Percentiles rank a stretch among this genome's conserved stretches.
Evolutionary conservation across 306 rosid genomes (phyloP).

Genomic region (Prunus davidiana): DNA sequence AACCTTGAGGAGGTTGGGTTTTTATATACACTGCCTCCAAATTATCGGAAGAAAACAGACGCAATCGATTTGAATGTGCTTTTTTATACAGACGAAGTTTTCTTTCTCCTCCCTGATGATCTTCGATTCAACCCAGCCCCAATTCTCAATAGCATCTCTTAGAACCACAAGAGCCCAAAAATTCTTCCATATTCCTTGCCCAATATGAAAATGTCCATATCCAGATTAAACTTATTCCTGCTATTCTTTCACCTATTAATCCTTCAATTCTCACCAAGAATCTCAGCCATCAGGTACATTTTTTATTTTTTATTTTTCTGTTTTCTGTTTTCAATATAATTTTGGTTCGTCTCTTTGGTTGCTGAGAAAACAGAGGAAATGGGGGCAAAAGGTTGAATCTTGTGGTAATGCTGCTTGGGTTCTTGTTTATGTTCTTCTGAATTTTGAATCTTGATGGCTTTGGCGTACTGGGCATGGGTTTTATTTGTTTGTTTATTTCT

Average conservation of each 20-base stretch:
- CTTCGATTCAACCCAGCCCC: no score
- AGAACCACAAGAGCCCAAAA: neutral
- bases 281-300: slow-evolving; percentile 30
- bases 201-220: neutral
- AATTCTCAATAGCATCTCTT: no score
- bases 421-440: neutral
- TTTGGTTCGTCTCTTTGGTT: neutral
- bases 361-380: neutral
- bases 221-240: slow-evolving; percentile 11
- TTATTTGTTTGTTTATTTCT: neutral
- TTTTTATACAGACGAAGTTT: no score
- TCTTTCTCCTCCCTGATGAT: no score
- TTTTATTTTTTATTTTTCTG: neutral
- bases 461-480: neutral
- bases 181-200: neutral
- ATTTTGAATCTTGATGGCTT: neutral
- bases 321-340: neutral
- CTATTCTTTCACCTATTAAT: slow-evolving; percentile 19
- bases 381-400: neutral
- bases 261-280: slow-evolving; percentile 19
- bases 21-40: no score
- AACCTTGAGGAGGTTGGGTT: no score
- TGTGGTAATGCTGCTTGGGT: no score
- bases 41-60: no score
- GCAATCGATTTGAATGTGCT: no score